Conservation (phyloP, 768 basidiomycete genomes). For the Russula abietina region DNA sequence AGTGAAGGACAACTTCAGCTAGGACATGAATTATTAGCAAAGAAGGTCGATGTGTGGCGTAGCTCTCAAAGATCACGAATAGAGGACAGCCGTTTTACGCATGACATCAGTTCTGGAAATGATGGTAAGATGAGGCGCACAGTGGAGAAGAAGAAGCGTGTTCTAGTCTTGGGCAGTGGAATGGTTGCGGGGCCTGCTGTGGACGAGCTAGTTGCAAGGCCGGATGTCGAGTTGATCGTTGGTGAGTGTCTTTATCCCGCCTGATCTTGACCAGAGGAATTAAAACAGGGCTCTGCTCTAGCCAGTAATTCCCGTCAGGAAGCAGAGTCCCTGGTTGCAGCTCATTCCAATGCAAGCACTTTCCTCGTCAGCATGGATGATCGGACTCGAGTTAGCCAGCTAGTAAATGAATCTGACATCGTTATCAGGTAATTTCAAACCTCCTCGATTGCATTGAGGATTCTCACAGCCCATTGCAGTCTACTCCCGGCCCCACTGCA, state of each 20-base stretch:
- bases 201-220: conserved; percentile 56
- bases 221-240: conserved; percentile 64
- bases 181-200: conserved; percentile 92
- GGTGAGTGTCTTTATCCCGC: conserved; percentile 47
- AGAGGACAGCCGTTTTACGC: not conserved
- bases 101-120: not conserved
- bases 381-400: conserved; percentile 36
- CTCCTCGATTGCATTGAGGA: not conserved
- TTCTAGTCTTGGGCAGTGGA: conserved; percentile 86
- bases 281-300: conserved; percentile 32
- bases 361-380: conserved; percentile 58
- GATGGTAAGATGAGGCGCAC: not conserved
- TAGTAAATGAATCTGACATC: conserved; percentile 65
- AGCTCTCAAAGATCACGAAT: not conserved
- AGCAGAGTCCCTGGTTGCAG: conserved; percentile 42
- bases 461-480: conserved; percentile 37
- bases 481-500: conserved; percentile 78
- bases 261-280: not conserved
- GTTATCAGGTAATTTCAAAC: conserved; percentile 62
- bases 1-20: conserved; percentile 47
- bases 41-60: conserved; percentile 43
- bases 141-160: conserved; percentile 46
- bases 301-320: conserved; percentile 69
- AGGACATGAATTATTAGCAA: conserved; percentile 54
- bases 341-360: conserved; percentile 47